Base-by-base conservation (phyloP, 2,329 filamentous ascomycete genomes). In the Calonectria honghensis region DNA sequence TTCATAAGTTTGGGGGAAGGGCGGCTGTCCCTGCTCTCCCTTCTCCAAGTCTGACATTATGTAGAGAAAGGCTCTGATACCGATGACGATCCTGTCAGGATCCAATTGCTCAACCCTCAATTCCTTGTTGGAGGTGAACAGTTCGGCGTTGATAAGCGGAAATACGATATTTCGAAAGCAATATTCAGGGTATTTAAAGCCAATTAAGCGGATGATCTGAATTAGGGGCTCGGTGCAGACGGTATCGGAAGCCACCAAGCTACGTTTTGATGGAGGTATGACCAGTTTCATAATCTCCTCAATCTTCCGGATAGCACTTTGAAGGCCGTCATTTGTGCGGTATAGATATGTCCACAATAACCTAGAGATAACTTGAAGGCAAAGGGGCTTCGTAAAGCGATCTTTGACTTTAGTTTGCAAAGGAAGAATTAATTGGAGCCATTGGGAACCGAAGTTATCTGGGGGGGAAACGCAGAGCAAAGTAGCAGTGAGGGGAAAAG, bases 41-140 rank as follows among this genome's bases (percentile, higher is more conserved):
- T 94, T 96, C 84, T 99, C 97, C 32, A 98, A 88, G 83, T 99
- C 97, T 0, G 94, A 91, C 92, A 99, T 96, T 78, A 98, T 95
- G 39, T 94, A 95, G 35, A 99, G 89, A 83, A 98, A 99, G 4
- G 97, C 95, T 76, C 96, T 92, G 76, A 99, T 99, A 3, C 96
- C 97, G 79, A 99, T 94, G n/a, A 98, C 96, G 86, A 98, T 98
- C 80, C 95, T 94, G 82, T 99, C 97, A 0, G 97, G 97, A 76
- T 99, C 97, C 75, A 99, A 90, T 81, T 97, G 95, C 82, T 98
- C 97, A 35, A 98, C 94, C 82, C 92, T 96, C 52, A 97, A 87
- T 57, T 98, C 95, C 80, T 93, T 90, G 77, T 95, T 88, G 24
- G 93, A 91, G 35, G 91, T 89, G 82, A 98, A 97, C n/a, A 96